Evolutionary conservation across 2,329 filamentous ascomycete species (phyloP), one percentile per base, ranked within the genome.

Genomic region (Bisporella sp.): DNA sequence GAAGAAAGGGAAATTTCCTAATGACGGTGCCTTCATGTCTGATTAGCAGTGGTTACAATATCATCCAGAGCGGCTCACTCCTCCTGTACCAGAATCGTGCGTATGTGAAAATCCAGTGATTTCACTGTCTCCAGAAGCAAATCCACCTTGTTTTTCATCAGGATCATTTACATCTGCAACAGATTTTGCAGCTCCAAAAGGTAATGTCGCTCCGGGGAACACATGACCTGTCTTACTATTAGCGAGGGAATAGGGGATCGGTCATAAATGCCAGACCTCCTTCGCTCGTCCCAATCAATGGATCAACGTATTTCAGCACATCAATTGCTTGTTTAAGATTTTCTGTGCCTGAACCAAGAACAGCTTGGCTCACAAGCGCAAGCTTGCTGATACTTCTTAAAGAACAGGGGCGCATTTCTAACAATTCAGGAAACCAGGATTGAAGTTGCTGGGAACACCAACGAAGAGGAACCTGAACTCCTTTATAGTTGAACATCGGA

Each of bases 1-100:
- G 55, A 89, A 89, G 1, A 89, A 69, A 0, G 86, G 82, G 48
- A 89, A 89, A 61, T 87, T 88, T 11, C 85, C 86, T 12, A 89
- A 68, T 4, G 82, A 87, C 0, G 84, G 79, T 1, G 68, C 48
- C 60, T 62, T 30, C 1, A 28, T 44, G 21, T 3, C 21, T 21
- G 21, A 21, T 21, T 21, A 21, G 21, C 21, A 21, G 21, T 21
- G 21, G 21, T 3, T 21, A 21, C 21, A 21, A 42, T 29, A 30
- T 49, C 11, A 12, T 9, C 21, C 2, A 21, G 21, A 21, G 21
- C 3, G 21, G 46, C 51, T 39, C 49, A 57, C 54, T 1, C 71
- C 72, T 9, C 72, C 72, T 0, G 72, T 74, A 5, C 72, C 72
- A 41, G 67, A 70, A 60, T 75, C 72, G 55, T 75, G 72, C 49